Percentiles rank a stretch among this genome's conserved stretches.
These are phyloP conservation scores for Vinca minor DNA, from an alignment of 257 asterid species.

Conservation along the genomic window DNA sequence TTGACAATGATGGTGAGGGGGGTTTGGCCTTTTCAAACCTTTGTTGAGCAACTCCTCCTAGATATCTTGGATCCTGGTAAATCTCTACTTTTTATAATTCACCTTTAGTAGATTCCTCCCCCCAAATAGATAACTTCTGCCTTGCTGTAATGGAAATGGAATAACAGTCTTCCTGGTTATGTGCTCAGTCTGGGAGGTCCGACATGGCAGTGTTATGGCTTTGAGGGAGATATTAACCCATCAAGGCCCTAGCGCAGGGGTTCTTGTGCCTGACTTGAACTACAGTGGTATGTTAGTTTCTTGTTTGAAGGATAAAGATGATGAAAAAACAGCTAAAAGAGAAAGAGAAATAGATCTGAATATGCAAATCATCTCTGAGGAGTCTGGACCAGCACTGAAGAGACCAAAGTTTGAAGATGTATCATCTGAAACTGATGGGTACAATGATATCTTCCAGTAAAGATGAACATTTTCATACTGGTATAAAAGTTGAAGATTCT, in stretches of 20 bases:
- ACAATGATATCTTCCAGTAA: slow-evolving; percentile 13
- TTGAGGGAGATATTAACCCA: slow-evolving; percentile 89
- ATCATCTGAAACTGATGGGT: slow-evolving; percentile 25
- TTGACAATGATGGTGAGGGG: slow-evolving; percentile 76
- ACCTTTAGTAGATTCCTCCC: slow-evolving; percentile 12
- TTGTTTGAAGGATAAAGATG: slow-evolving; percentile 31
- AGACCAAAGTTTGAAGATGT: slow-evolving; percentile 64
- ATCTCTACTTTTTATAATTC: slow-evolving; percentile 12
- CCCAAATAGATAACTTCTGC: slow-evolving; percentile 4
- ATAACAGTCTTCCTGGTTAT: slow-evolving; percentile 10
- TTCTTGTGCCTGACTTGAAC: slow-evolving; percentile 51
- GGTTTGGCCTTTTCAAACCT: slow-evolving; percentile 85
- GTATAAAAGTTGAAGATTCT: slow-evolving; percentile 36
- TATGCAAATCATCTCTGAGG: slow-evolving; percentile 51
- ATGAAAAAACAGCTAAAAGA: slow-evolving; percentile 36
- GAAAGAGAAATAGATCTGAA: slow-evolving; percentile 71
- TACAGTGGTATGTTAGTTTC: slow-evolving; percentile 24
- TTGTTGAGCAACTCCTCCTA: slow-evolving; percentile 86
- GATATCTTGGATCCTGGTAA: slow-evolving; percentile 95
- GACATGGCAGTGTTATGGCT: slow-evolving; percentile 99
- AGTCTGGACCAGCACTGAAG: slow-evolving; percentile 54
- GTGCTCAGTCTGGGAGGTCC: slow-evolving; percentile 92
- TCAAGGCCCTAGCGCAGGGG: slow-evolving; percentile 94
- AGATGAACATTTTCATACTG: slow-evolving; percentile 33
- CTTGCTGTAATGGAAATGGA: slow-evolving; percentile 4